These are phyloP conservation scores for Myrica gale DNA, from an alignment of 306 rosid species.

Conservation along the genomic window DNA sequence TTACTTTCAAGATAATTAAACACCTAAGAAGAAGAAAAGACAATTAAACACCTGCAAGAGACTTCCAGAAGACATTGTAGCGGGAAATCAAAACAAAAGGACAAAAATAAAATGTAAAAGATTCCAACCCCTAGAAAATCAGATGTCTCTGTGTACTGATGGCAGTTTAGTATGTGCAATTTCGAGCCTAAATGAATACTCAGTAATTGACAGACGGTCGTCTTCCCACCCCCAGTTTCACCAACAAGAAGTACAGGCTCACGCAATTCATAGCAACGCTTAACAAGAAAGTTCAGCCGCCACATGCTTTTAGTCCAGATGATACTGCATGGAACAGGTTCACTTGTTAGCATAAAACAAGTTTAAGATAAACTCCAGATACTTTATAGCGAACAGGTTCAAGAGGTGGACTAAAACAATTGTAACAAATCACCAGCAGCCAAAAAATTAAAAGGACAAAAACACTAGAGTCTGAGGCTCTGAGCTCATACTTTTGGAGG, in stretches of 20 bases:
- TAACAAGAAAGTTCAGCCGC: constrained; percentile 75
- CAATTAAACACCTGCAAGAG: background rate
- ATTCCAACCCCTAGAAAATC: constrained; percentile 92
- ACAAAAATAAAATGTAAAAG: constrained; percentile 1
- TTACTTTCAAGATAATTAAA: constrained; percentile 9
- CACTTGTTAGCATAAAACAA: constrained; percentile 17
- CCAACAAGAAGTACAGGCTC: constrained; percentile 97
- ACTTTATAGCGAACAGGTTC: too few relatives aligned
- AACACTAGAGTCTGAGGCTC: background rate
- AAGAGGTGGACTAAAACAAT: background rate
- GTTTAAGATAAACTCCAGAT: too few relatives aligned
- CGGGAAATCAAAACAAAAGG: background rate
- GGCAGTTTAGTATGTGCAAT: constrained; percentile 84
- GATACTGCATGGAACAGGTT: constrained; percentile 46
- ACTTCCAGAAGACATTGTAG: background rate
- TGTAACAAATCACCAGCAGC: constrained; percentile 1
- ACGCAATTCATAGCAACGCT: constrained; percentile 62
- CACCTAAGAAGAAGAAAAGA: constrained; percentile 7
- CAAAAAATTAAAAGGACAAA: background rate
- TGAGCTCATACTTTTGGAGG: constrained; percentile 48
- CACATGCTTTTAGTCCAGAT: constrained; percentile 68
- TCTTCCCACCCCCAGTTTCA: constrained; percentile 99
- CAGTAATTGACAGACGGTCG: constrained; percentile 88
- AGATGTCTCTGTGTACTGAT: constrained; percentile 91
- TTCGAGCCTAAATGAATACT: constrained; percentile 59